phyloP scores from a whole-genome alignment of 2,329 filamentous ascomycete genomes.

The Aspergillus pseudotamarii region DNA sequence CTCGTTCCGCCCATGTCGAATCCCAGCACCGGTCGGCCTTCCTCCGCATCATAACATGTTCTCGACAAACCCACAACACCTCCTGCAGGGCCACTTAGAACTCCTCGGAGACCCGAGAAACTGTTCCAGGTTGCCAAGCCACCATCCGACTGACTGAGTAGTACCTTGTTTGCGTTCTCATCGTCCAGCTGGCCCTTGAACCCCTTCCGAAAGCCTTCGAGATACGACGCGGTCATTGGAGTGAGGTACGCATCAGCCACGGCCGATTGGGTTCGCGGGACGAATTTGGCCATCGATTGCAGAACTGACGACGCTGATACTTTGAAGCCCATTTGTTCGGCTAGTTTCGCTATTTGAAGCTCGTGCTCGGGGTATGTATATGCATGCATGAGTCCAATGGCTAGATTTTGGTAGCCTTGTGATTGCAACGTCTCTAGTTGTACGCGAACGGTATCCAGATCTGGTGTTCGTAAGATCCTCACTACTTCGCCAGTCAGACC shows the following conservation, averaged over 20 bases:
- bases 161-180: conserved; percentile 17
- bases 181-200: conserved; percentile 72
- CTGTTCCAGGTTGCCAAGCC: conserved; percentile 53
- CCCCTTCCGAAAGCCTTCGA: conserved; percentile 54
- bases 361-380: conserved; percentile 88
- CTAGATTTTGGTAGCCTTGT: conserved; percentile 72
- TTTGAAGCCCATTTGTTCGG: conserved; percentile 73
- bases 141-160: conserved; percentile 80
- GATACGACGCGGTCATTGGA: conserved; percentile 72
- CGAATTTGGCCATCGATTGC: conserved; percentile 82
- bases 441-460: conserved; percentile 52
- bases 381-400: conserved; percentile 83
- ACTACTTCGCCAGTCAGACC: conserved; percentile 66
- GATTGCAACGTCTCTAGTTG: conserved; percentile 68
- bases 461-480: conserved; percentile 63
- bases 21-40: conserved; percentile 80
- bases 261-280: conserved; percentile 71
- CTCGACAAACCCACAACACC: conserved; percentile 91
- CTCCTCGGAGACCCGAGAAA: conserved; percentile 82
- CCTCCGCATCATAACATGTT: conserved; percentile 80
- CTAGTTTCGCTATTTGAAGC: conserved; percentile 70
- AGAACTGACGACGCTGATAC: conserved; percentile 75
- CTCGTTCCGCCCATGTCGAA: conserved; percentile 96
- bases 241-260: conserved; percentile 78
- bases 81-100: conserved; percentile 83